phyloP scores from a whole-genome alignment of 179 eudicot species.

The Patellifolia procumbens region DNA sequence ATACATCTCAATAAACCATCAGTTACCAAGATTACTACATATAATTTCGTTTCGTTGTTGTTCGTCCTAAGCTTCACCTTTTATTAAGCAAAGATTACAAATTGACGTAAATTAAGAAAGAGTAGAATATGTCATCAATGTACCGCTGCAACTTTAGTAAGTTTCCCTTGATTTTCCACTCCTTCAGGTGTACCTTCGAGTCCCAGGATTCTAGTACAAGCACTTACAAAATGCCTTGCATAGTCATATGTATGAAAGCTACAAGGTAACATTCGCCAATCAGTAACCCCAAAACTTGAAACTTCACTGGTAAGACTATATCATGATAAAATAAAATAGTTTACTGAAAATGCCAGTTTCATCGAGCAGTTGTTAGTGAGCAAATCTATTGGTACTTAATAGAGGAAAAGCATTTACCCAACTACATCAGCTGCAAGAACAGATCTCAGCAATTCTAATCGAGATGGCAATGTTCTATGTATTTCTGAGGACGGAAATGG shows the following conservation, averaged over 20 bases:
- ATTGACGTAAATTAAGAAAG: slow-evolving; percentile 17
- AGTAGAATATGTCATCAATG: slow-evolving; percentile 24
- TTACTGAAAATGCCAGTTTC: too few relatives aligned
- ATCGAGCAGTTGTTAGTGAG: too few relatives aligned
- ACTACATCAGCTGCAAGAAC: slow-evolving; percentile 97
- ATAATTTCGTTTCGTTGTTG: too few relatives aligned
- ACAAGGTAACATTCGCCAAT: slow-evolving; percentile 23
- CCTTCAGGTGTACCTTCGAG: slow-evolving; percentile 99
- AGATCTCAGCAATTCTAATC: slow-evolving; percentile 81
- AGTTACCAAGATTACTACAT: too few relatives aligned
- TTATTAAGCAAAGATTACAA: too few relatives aligned
- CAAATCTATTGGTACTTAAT: too few relatives aligned
- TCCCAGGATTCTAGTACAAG: slow-evolving; percentile 97
- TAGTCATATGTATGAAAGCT: slow-evolving; percentile 98
- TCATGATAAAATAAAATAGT: too few relatives aligned
- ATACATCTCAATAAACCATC: too few relatives aligned
- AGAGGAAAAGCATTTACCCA: slow-evolving; percentile 51
- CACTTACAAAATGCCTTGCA: slow-evolving; percentile 98
- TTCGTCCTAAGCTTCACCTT: too few relatives aligned
- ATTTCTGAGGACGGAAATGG: slow-evolving; percentile 99
- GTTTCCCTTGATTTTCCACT: slow-evolving; percentile 89
- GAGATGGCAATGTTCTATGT: slow-evolving; percentile 93
- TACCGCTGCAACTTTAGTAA: slow-evolving; percentile 99
- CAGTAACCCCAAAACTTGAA: too few relatives aligned
- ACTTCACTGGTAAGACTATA: too few relatives aligned